phyloP scores from a whole-genome alignment of 441 rosid genomes.

The Euphorbia corollata region DNA sequence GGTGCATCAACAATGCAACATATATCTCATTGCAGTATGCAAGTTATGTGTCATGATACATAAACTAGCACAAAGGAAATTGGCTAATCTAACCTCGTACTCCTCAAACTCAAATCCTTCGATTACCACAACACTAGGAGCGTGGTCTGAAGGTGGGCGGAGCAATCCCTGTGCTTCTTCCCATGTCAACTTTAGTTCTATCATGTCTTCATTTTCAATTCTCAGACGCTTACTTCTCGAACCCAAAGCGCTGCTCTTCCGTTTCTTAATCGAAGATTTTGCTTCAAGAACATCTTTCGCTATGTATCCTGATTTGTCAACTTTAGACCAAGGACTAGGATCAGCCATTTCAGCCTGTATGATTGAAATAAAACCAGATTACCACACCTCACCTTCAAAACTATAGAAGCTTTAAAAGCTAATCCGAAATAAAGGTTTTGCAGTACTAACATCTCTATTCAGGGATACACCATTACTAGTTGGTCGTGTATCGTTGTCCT shows the following conservation, averaged over 20 bases:
- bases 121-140: conserved; percentile 60
- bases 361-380: conserved; percentile 23
- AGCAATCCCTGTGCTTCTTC: conserved; percentile 93
- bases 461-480: conserved; percentile 32
- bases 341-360: conserved; percentile 59
- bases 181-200: conserved; percentile 79
- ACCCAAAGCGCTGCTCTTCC: conserved; percentile 63
- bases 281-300: conserved; percentile 66
- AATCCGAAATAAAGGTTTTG: conserved; percentile 23
- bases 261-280: conserved; percentile 55
- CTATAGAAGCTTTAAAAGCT: conserved; percentile 18
- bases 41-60: conserved; percentile 8
- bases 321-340: conserved; percentile 58
- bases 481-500: conserved; percentile 59
- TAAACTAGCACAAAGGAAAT: conserved; percentile 7
- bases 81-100: conserved; percentile 53
- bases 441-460: conserved; percentile 50
- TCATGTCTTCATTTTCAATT: conserved; percentile 69
- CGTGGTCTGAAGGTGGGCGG: conserved; percentile 68
- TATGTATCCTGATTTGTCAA: conserved; percentile 60
- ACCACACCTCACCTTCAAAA: conserved; percentile 18
- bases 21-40: neutral
- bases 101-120: conserved; percentile 94
- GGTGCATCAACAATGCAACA: neutral
- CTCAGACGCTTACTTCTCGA: conserved; percentile 76